Evolutionary conservation across 2,329 filamentous ascomycete species (phyloP).

Genomic region (Penicillium concentricum): DNA sequence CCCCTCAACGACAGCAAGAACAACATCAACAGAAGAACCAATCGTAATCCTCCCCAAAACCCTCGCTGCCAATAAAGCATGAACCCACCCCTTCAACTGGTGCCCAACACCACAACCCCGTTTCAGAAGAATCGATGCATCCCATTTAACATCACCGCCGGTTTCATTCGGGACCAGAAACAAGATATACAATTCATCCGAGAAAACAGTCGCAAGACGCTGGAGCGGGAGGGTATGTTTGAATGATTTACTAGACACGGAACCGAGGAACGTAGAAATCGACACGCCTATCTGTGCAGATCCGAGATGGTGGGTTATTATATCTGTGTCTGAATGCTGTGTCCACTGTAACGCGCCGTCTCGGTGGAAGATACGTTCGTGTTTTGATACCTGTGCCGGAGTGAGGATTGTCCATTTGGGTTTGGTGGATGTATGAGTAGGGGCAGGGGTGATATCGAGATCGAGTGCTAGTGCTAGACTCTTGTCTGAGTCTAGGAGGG

Average conservation of each 20-base stretch:
- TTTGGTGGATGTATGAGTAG: background rate
- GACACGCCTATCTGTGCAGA: constrained; percentile 55
- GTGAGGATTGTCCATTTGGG: constrained; percentile 42
- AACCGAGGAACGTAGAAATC: constrained; percentile 35
- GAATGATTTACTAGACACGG: background rate
- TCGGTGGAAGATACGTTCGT: constrained; percentile 59
- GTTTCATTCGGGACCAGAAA: constrained; percentile 47
- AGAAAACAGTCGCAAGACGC: constrained; percentile 53
- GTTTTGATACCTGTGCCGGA: constrained; percentile 63
- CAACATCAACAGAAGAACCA: background rate
- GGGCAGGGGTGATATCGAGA: constrained; percentile 1
- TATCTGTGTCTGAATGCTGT: constrained; percentile 21
- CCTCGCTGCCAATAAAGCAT: constrained; percentile 54
- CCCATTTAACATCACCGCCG: constrained; percentile 19
- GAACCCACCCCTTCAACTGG: constrained; percentile 63
- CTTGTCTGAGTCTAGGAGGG: constrained; percentile 46
- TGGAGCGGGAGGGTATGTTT: constrained; percentile 44
- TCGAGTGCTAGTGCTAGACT: background rate
- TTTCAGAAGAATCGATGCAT: constrained; percentile 64
- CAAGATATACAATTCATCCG: constrained; percentile 59
- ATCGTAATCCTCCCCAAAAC: constrained; percentile 9
- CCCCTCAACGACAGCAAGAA: constrained; percentile 42
- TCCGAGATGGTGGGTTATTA: constrained; percentile 41
- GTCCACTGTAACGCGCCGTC: constrained; percentile 65
- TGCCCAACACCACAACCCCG: constrained; percentile 49